phyloP scores from a whole-genome alignment of 2,329 filamentous ascomycete genomes.

The Grosmannia serpens region DNA sequence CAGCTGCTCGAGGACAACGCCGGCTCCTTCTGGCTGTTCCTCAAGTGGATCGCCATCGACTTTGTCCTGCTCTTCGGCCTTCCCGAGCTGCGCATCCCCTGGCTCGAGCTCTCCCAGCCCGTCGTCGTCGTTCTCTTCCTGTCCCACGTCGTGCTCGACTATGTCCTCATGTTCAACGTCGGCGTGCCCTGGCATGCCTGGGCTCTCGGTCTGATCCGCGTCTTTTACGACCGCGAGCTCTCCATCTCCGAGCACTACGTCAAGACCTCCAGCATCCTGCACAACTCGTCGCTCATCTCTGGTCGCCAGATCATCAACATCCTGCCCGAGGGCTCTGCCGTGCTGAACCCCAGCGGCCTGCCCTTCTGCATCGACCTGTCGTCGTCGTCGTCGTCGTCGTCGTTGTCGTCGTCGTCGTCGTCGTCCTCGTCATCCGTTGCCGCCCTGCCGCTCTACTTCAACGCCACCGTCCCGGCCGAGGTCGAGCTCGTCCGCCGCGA shows the following conservation, averaged over 20 bases:
- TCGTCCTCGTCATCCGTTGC: conserved; percentile 18
- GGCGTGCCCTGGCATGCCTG: conserved; percentile 62
- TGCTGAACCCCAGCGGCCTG: conserved; percentile 71
- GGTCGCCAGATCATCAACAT: conserved; percentile 98
- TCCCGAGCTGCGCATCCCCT: conserved; percentile 82
- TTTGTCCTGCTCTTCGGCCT: conserved; percentile 77
- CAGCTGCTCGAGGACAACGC: conserved; percentile 68
- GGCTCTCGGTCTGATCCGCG: conserved; percentile 60
- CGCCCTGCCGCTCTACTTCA: conserved; percentile 72
- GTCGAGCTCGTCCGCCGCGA: conserved; percentile 86
- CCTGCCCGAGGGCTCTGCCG: conserved; percentile 84
- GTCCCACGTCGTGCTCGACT: conserved; percentile 61
- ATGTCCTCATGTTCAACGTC: conserved; percentile 87
- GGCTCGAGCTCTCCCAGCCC: conserved; percentile 81
- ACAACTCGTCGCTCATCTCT: conserved; percentile 87
- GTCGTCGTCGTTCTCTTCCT: conserved; percentile 62
- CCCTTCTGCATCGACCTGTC: conserved; percentile 60
- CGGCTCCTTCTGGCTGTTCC: conserved; percentile 78
- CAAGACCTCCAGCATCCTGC: conserved; percentile 74
- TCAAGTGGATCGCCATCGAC: conserved; percentile 90
- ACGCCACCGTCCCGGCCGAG: conserved; percentile 78
- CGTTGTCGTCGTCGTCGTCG: conserved; percentile 44
- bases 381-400: conserved; percentile 32
- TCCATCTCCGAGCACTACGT: conserved; percentile 90
- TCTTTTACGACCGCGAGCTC: conserved; percentile 85